Conservation (phyloP, 768 basidiomycete species). For the Phaeotremella skinneri region DNA sequence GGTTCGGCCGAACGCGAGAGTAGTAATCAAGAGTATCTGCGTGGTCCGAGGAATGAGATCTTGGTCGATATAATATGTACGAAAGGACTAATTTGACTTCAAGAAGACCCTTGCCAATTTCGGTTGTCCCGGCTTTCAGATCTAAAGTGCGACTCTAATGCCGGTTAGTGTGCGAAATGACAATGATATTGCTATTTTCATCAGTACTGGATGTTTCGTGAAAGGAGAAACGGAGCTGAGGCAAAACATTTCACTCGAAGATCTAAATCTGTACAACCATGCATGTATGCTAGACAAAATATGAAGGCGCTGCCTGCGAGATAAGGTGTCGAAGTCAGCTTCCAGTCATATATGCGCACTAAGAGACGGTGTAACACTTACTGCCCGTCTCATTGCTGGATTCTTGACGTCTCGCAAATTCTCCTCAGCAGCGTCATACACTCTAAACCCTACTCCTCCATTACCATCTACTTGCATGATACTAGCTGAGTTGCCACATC, state of each 20-base stretch:
- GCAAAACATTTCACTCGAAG: neutral
- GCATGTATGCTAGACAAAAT: slow-evolving; percentile 36
- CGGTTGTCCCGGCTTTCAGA: too few species aligned
- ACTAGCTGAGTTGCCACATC: slow-evolving; percentile 81
- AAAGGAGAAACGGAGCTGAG: neutral
- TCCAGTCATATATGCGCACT: neutral
- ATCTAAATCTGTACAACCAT: neutral
- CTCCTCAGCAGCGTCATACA: slow-evolving; percentile 83
- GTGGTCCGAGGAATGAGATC: too few species aligned
- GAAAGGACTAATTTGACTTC: too few species aligned
- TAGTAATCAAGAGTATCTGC: too few species aligned
- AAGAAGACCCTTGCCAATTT: too few species aligned
- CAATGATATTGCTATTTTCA: too few species aligned
- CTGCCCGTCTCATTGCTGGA: slow-evolving; percentile 67
- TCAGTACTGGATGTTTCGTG: neutral
- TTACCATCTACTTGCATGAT: slow-evolving; percentile 78
- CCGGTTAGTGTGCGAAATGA: too few species aligned
- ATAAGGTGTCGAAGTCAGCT: slow-evolving; percentile 3
- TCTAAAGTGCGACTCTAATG: too few species aligned
- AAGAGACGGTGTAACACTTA: slow-evolving; percentile 52
- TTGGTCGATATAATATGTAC: too few species aligned
- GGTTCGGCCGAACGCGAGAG: too few species aligned
- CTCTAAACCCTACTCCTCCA: slow-evolving; percentile 65
- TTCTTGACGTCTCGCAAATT: slow-evolving; percentile 80
- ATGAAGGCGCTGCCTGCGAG: slow-evolving; percentile 33